Evolutionary conservation across 2,329 filamentous ascomycete genomes (phyloP).

Genomic region (Penicillium sp.): DNA sequence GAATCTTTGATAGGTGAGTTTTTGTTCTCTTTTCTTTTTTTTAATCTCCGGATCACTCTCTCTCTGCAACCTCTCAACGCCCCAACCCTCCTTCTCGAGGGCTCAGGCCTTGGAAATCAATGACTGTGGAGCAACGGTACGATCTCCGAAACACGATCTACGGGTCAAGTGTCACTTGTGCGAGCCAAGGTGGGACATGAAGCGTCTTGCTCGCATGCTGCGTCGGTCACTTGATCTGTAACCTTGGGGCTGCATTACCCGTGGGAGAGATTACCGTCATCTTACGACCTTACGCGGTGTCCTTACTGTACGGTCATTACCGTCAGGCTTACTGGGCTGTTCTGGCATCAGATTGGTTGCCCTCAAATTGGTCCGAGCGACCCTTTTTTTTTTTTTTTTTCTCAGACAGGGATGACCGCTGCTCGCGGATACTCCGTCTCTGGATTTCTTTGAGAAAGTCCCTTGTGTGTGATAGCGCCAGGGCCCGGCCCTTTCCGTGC

Average conservation of each 20-base stretch:
- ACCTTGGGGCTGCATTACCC: conserved; percentile 18
- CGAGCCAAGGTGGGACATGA: conserved; percentile 29
- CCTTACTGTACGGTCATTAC: conserved; percentile 31
- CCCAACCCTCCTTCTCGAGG: conserved; percentile 10
- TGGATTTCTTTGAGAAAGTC: neutral
- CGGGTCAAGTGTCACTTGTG: conserved; percentile 29
- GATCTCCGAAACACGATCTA: conserved; percentile 38
- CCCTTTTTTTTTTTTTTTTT: neutral
- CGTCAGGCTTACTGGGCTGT: conserved; percentile 16
- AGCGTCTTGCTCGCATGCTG: conserved; percentile 53
- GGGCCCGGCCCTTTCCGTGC: conserved; percentile 42
- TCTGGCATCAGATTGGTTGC: conserved; percentile 21
- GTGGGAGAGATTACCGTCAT: conserved; percentile 26
- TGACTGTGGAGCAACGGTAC: conserved; percentile 33
- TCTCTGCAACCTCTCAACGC: conserved; percentile 3
- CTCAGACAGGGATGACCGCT: conserved; percentile 13
- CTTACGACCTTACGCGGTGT: conserved; percentile 22
- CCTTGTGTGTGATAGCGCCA: conserved; percentile 17
- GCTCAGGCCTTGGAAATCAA: conserved; percentile 21
- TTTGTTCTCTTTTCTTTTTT: conserved; percentile 26
- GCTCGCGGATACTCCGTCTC: conserved; percentile 8
- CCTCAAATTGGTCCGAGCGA: conserved; percentile 23
- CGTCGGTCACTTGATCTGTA: conserved; percentile 61
- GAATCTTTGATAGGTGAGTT: conserved; percentile 86
- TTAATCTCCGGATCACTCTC: conserved; percentile 19